These are phyloP conservation scores for Leptomonas pyrrhocoris DNA, from an alignment of 208 protist genomes.

Conservation along the genomic window DNA sequence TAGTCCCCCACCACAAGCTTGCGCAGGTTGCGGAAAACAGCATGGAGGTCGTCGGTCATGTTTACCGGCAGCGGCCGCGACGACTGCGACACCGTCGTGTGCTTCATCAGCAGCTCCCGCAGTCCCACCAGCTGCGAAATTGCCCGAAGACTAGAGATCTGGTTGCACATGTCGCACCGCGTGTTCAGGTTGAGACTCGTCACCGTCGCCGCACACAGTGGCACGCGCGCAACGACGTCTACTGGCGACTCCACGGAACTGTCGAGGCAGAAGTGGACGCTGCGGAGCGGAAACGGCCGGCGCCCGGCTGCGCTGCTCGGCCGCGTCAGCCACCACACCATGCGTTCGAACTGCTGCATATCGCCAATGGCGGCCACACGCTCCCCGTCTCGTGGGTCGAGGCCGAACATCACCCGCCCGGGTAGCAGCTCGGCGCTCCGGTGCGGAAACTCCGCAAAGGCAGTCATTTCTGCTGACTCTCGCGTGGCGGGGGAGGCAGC, in stretches of 20 bases:
- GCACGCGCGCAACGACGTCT: constrained; percentile 31
- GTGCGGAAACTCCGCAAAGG: constrained; percentile 13
- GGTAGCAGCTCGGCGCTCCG: neutral
- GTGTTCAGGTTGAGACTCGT: constrained; percentile 27
- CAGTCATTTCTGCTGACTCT: constrained; percentile 9
- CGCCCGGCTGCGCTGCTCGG: neutral
- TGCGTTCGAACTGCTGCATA: constrained; percentile 9
- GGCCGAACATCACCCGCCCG: constrained; percentile 8
- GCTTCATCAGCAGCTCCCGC: constrained; percentile 36
- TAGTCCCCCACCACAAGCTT: constrained; percentile 34
- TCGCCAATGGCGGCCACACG: constrained; percentile 25
- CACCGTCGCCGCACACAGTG: constrained; percentile 29
- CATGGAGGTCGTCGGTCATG: constrained; percentile 29
- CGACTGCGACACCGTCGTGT: constrained; percentile 26
- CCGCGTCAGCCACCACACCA: constrained; percentile 33
- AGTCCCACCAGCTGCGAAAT: constrained; percentile 27
- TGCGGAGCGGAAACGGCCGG: constrained; percentile 23
- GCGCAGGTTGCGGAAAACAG: constrained; percentile 27
- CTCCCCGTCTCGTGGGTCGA: constrained; percentile 13
- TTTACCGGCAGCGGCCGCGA: constrained; percentile 15
- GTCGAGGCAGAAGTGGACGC: constrained; percentile 28
- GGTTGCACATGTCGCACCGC: constrained; percentile 28
- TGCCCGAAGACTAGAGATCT: constrained; percentile 27
- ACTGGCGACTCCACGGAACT: constrained; percentile 20
- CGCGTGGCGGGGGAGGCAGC: constrained; percentile 5